phyloP scores from a whole-genome alignment of 495 filamentous ascomycete genomes.

The Barbatosphaeria neglecta region DNA sequence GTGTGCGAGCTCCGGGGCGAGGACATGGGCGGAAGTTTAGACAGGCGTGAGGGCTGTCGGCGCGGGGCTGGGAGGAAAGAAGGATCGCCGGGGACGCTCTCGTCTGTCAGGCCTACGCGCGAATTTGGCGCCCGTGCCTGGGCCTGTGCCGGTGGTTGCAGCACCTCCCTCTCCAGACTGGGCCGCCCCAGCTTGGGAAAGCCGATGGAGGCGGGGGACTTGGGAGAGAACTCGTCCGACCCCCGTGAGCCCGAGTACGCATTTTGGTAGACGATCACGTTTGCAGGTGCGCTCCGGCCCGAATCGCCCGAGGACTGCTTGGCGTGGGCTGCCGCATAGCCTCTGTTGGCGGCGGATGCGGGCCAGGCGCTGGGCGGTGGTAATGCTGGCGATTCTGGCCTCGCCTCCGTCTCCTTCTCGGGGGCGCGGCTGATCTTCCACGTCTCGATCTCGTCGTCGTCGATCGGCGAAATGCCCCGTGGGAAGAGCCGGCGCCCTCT shows the following conservation, averaged over 20 bases:
- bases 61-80: conserved; percentile 29
- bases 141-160: conserved; percentile 31
- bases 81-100: conserved; percentile 34
- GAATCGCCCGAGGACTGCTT: conserved; percentile 27
- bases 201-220: conserved; percentile 10
- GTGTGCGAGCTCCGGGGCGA: conserved; percentile 15
- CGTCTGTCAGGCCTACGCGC: conserved; percentile 35
- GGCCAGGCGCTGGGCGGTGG: conserved; percentile 4
- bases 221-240: conserved; percentile 25
- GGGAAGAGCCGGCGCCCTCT: conserved; percentile 25
- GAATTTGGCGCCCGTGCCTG: conserved; percentile 36
- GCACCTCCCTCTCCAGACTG: conserved; percentile 28
- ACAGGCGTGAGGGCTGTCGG: conserved; percentile 28
- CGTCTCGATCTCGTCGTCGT: conserved; percentile 40
- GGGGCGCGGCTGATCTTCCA: conserved; percentile 26
- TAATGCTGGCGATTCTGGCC: not conserved
- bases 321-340: conserved; percentile 17
- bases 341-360: conserved; percentile 6
- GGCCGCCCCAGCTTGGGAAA: conserved; percentile 10
- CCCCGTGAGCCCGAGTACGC: conserved; percentile 11
- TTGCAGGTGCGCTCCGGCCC: conserved; percentile 24
- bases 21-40: conserved; percentile 25
- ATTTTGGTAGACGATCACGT: conserved; percentile 33
- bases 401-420: conserved; percentile 9
- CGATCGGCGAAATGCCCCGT: conserved; percentile 35